Percentiles rank a stretch among this genome's conserved stretches.
phyloP scores from a whole-genome alignment of 2,329 filamentous ascomycete species.

The Colletotrichum sp. region DNA sequence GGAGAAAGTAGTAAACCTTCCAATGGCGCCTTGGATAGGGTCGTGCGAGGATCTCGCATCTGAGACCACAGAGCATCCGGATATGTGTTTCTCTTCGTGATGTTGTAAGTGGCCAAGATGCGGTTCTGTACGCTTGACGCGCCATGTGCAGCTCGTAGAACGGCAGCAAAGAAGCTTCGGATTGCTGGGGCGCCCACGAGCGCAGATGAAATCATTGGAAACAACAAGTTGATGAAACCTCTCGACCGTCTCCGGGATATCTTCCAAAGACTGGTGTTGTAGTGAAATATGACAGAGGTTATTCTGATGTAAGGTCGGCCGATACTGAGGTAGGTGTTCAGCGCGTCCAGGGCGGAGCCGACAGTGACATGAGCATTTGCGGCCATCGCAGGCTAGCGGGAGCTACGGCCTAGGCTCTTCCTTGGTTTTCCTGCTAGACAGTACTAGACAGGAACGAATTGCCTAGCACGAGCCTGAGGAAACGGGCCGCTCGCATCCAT shows the following conservation, averaged over 20 bases:
- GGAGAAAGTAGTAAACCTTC: background rate
- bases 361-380: background rate
- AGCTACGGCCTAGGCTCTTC: background rate
- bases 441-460: background rate
- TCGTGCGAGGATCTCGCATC: conserved; percentile 8
- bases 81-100: background rate
- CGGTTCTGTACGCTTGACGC: background rate
- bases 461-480: background rate
- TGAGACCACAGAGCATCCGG: background rate
- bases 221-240: background rate
- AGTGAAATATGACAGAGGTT: background rate
- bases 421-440: background rate
- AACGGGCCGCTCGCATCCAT: conserved; percentile 9
- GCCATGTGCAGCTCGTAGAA: background rate
- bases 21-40: background rate
- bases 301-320: background rate
- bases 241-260: background rate
- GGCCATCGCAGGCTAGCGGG: background rate
- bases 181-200: background rate
- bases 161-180: background rate
- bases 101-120: background rate
- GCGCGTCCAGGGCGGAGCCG: background rate
- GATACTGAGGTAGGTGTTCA: background rate
- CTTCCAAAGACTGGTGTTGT: background rate
- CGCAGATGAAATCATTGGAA: background rate